Conservation (phyloP, 768 basidiomycete genomes). For the Favolaschia claudopus region DNA sequence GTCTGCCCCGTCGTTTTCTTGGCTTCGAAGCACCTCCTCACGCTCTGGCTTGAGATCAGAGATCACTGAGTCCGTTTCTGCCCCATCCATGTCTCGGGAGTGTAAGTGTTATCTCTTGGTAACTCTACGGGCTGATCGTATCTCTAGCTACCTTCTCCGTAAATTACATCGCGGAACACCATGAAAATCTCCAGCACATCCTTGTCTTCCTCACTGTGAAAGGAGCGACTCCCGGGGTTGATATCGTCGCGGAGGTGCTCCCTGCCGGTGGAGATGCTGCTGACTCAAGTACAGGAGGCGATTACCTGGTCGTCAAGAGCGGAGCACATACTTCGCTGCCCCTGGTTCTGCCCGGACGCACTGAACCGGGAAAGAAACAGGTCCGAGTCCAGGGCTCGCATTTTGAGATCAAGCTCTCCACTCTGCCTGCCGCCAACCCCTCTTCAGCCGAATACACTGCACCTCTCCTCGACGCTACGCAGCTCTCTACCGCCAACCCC, state of each 20-base stretch:
- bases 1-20: slow-evolving; percentile 67
- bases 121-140: slow-evolving; percentile 5
- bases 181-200: slow-evolving; percentile 84
- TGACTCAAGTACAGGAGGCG: slow-evolving; percentile 49
- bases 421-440: slow-evolving; percentile 35
- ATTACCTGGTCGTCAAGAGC: slow-evolving; percentile 69
- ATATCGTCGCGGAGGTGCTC: slow-evolving; percentile 73
- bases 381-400: slow-evolving; percentile 63
- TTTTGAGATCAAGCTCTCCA: slow-evolving; percentile 76
- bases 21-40: slow-evolving; percentile 54
- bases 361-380: slow-evolving; percentile 66
- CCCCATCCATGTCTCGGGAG: slow-evolving; percentile 19
- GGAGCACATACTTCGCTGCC: slow-evolving; percentile 64
- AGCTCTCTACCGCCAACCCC: slow-evolving; percentile 62
- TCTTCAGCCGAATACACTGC: slow-evolving; percentile 34
- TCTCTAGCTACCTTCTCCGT: slow-evolving; percentile 50
- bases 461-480: slow-evolving; percentile 74
- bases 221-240: slow-evolving; percentile 54
- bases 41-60: slow-evolving; percentile 28
- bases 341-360: slow-evolving; percentile 63
- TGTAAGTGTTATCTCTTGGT: slow-evolving; percentile 19
- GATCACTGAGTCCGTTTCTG: slow-evolving; percentile 27
- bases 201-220: slow-evolving; percentile 74
- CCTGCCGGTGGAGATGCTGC: slow-evolving; percentile 50
- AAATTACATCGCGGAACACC: slow-evolving; percentile 73